Conservation (phyloP, 805 yeast species). For the Ogataea kodamae region DNA sequence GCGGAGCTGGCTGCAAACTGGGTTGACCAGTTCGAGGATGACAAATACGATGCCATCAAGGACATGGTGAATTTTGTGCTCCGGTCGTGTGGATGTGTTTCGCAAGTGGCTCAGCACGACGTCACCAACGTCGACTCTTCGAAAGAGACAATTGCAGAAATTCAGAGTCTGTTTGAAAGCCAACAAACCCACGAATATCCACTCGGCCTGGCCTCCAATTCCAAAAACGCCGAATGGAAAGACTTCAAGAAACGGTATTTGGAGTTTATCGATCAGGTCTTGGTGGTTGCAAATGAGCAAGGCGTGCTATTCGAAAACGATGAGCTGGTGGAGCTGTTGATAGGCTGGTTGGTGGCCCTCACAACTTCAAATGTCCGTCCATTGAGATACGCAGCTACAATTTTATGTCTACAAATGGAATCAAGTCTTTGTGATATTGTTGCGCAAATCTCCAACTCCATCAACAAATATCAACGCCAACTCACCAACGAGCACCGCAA, state of each 20-base stretch:
- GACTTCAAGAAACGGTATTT: constrained; percentile 51
- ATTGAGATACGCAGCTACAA: constrained; percentile 64
- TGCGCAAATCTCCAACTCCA: constrained; percentile 33
- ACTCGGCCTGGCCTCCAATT: constrained; percentile 32
- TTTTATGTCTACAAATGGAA: constrained; percentile 56
- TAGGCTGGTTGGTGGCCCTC: constrained; percentile 75
- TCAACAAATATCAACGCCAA: constrained; percentile 46
- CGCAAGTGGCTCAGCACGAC: constrained; percentile 71
- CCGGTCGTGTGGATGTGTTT: constrained; percentile 67
- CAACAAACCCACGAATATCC: constrained; percentile 72
- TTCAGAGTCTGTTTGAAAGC: constrained; percentile 56
- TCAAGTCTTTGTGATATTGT: constrained; percentile 54
- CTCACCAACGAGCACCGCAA: constrained; percentile 30
- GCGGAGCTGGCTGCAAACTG: constrained; percentile 53
- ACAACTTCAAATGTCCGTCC: constrained; percentile 69
- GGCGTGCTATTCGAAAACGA: constrained; percentile 50
- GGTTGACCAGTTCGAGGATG: constrained; percentile 48
- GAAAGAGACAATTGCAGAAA: constrained; percentile 66
- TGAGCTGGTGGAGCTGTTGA: constrained; percentile 49
- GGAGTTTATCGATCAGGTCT: constrained; percentile 52
- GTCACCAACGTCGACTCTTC: constrained; percentile 52
- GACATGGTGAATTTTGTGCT: constrained; percentile 66
- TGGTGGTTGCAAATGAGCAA: constrained; percentile 54
- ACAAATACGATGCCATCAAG: constrained; percentile 48
- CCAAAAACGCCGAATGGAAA: constrained; percentile 47